phyloP scores from a whole-genome alignment of 768 basidiomycete species.

The Termitomyces sp. region DNA sequence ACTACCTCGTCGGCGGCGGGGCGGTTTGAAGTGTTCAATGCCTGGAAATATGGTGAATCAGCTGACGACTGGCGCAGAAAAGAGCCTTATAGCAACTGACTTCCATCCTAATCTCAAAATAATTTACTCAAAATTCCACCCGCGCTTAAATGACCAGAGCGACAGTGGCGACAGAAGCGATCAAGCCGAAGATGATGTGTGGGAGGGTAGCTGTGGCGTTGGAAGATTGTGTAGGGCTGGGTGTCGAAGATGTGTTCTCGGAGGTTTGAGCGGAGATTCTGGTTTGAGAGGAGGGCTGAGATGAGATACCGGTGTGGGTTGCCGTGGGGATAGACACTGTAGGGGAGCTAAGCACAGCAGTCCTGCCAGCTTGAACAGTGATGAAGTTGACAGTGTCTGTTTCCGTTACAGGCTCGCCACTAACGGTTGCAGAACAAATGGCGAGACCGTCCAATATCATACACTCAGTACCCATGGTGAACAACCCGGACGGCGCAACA shows the following conservation, averaged over 20 bases:
- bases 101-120: neutral
- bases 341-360: constrained; percentile 3
- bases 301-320: neutral
- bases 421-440: constrained; percentile 17
- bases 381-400: constrained; percentile 14
- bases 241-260: constrained; percentile 10
- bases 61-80: neutral
- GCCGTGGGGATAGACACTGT: neutral
- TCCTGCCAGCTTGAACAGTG: constrained; percentile 17
- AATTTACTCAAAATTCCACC: neutral
- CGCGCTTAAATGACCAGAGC: neutral
- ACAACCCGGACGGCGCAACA: constrained; percentile 5
- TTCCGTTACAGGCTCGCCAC: constrained; percentile 13
- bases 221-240: constrained; percentile 14
- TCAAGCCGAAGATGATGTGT: constrained; percentile 6
- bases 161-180: constrained; percentile 1
- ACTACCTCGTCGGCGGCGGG: neutral
- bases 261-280: constrained; percentile 13
- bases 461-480: constrained; percentile 18
- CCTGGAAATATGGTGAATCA: neutral
- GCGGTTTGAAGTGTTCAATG: neutral
- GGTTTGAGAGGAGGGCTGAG: constrained; percentile 6
- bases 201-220: neutral
- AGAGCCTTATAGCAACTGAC: neutral
- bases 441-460: constrained; percentile 15